phyloP scores from a whole-genome alignment of 2,329 filamentous ascomycete genomes.

The Diaporthe sp. region DNA sequence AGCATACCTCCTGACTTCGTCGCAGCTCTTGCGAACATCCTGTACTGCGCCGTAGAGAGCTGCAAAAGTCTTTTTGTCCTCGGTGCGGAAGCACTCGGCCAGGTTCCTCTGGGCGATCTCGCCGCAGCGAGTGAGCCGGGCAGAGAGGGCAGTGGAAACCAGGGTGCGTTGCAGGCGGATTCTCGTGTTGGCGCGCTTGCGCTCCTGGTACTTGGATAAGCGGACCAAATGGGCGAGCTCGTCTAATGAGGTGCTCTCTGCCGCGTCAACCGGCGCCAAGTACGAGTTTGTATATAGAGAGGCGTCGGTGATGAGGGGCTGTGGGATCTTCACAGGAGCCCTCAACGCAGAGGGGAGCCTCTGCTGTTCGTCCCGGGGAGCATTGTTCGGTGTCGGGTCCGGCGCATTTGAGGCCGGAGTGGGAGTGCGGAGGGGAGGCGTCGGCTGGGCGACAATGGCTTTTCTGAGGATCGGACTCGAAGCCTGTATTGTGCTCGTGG shows the following conservation, averaged over 20 bases:
- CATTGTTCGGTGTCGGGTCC: conserved; percentile 43
- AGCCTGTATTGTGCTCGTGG: conserved; percentile 54
- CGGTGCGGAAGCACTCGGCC: conserved; percentile 82
- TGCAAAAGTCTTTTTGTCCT: conserved; percentile 84
- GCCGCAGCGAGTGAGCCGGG: conserved; percentile 80
- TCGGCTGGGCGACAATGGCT: conserved; percentile 63
- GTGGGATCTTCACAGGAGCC: conserved; percentile 49
- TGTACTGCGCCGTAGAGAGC: conserved; percentile 82
- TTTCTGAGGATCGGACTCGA: conserved; percentile 57
- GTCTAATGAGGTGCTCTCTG: conserved; percentile 77
- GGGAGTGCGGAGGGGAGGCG: conserved; percentile 47
- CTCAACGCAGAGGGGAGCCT: conserved; percentile 41
- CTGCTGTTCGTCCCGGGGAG: conserved; percentile 35
- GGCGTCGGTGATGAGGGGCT: conserved; percentile 74
- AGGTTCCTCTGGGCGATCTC: conserved; percentile 82
- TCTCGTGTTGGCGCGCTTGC: conserved; percentile 80
- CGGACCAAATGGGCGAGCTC: conserved; percentile 84
- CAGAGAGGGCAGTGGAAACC: conserved; percentile 80
- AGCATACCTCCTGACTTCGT: conserved; percentile 78
- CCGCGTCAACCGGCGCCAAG: conserved; percentile 71
- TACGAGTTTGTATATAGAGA: conserved; percentile 76
- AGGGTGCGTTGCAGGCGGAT: conserved; percentile 81
- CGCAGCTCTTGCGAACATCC: conserved; percentile 83
- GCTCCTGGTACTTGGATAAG: conserved; percentile 84
- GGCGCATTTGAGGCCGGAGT: conserved; percentile 44